A percentile compares a stretch with the other conserved stretches of the same genome.
These are phyloP conservation scores for Ceratocystis cacaofunesta DNA, from an alignment of 2,329 filamentous ascomycete genomes.

Conservation along the genomic window DNA sequence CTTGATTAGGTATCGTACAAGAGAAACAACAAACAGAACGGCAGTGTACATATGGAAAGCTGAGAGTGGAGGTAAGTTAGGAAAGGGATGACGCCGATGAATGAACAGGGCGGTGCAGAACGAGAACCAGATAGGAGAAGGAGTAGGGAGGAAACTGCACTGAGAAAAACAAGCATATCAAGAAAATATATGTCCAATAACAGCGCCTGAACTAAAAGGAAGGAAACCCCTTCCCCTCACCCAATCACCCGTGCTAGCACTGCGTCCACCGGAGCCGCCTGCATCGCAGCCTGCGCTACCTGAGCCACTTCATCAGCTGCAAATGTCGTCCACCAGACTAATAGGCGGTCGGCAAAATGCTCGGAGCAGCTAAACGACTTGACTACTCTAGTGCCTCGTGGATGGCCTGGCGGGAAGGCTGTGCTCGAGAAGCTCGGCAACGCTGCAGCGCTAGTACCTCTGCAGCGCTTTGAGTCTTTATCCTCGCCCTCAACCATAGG, in stretches of 20 bases:
- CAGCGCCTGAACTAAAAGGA: no score
- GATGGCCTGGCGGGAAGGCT: constrained; percentile 5
- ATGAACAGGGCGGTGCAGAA: no score
- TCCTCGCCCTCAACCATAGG: not conserved
- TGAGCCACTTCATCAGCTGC: constrained; percentile 9
- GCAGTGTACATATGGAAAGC: not conserved
- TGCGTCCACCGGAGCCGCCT: constrained; percentile 6
- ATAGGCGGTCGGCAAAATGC: not conserved
- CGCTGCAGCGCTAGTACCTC: not conserved
- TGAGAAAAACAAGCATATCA: no score
- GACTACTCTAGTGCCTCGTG: constrained; percentile 3
- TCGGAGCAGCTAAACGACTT: constrained; percentile 7
- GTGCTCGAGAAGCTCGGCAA: not conserved
- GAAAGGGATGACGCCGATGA: not conserved
- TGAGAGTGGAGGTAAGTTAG: not conserved
- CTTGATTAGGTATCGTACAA: not conserved
- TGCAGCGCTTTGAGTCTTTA: not conserved
- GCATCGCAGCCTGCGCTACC: not conserved
- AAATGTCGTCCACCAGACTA: constrained; percentile 16
- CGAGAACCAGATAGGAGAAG: no score
- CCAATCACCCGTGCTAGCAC: not conserved
- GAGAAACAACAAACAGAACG: not conserved
- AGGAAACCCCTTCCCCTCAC: not conserved
- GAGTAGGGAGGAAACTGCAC: not conserved
- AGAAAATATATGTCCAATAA: no score